Base-by-base conservation (phyloP, 2,329 filamentous ascomycete species). In the Aspergillaceae sp. region DNA sequence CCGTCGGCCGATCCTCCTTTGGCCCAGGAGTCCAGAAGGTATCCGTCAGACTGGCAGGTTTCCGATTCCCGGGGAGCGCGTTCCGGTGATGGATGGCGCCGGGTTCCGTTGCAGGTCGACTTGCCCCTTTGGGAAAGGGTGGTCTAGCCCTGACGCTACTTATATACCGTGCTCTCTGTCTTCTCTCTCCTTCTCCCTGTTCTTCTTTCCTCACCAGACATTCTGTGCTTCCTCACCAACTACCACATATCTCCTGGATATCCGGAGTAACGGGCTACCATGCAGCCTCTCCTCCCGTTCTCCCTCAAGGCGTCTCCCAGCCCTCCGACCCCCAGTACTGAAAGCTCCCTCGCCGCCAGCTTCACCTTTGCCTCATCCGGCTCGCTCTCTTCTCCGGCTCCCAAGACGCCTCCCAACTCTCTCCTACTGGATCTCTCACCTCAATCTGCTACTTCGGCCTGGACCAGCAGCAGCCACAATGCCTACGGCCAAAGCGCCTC, bases 401-500 rank as follows among this genome's bases (percentile, higher is more conserved):
- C 34, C 8, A 36, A 11, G n/a, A 36, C 26, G n/a, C n/a, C 34
- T 36, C 6, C 34, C 34, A 36, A n/a, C 34, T 11, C 34, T 36
- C 34, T 36, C n/a, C n/a, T 7, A 11, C 34, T 36, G 34, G n/a
- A 7, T 7, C 34, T 36, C 26, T 19, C 34, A 11, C 34, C 4
- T 9, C 26, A 29, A 29, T 11, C 27, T 5, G 4, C 40, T 3
- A 42, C 28, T 32, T 57, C 53, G 57, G 53, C 46, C 58, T 19
- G 19, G 19, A 19, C 58, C 55, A 63, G 57, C 49, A 61, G 51
- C 44, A 51, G 53, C 38, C 48, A 51, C 29, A 59, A 7, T 65
- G 65, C 61, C 32, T 61, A 62, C 46, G 64, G 65, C 5, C 60
- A 65, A 58, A 67, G 61, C 55, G 67, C 62, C 29, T 60, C 66